A percentile compares a stretch with the other conserved stretches of the same genome.
Evolutionary conservation across 768 basidiomycete genomes (phyloP).

Genomic region (Arthromyces matolae): DNA sequence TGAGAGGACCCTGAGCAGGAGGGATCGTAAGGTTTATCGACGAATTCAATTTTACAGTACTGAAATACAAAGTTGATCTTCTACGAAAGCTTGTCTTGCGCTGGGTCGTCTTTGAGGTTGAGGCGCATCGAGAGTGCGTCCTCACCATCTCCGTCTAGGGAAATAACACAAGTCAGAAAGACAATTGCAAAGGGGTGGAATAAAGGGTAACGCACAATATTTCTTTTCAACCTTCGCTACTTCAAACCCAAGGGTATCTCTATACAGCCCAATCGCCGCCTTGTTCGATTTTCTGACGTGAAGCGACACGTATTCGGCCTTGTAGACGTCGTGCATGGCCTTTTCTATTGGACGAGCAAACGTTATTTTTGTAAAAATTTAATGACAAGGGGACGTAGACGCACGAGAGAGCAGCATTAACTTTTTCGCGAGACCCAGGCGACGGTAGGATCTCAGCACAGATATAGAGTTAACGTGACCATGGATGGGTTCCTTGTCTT

Average conservation of each 20-base stretch:
- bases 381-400: slow-evolving; percentile 36
- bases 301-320: slow-evolving; percentile 78
- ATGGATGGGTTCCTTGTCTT: slow-evolving; percentile 37
- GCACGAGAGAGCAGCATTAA: slow-evolving; percentile 90
- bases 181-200: not conserved
- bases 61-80: too few relatives aligned
- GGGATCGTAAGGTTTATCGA: too few relatives aligned
- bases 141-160: slow-evolving; percentile 4
- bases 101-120: not conserved
- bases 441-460: slow-evolving; percentile 82
- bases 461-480: slow-evolving; percentile 98
- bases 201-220: slow-evolving; percentile 70
- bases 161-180: not conserved
- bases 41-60: too few relatives aligned
- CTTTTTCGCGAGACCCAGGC: slow-evolving; percentile 91
- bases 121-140: slow-evolving; percentile 5
- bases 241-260: slow-evolving; percentile 86
- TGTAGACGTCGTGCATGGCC: slow-evolving; percentile 87
- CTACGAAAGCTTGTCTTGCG: too few relatives aligned
- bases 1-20: too few relatives aligned
- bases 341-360: slow-evolving; percentile 55
- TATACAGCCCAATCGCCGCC: slow-evolving; percentile 84
- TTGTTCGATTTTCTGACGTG: slow-evolving; percentile 96
- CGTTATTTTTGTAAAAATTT: not conserved
- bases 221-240: slow-evolving; percentile 82